phyloP scores from a whole-genome alignment of 257 asterid genomes.

The Nicotiana undulata region DNA sequence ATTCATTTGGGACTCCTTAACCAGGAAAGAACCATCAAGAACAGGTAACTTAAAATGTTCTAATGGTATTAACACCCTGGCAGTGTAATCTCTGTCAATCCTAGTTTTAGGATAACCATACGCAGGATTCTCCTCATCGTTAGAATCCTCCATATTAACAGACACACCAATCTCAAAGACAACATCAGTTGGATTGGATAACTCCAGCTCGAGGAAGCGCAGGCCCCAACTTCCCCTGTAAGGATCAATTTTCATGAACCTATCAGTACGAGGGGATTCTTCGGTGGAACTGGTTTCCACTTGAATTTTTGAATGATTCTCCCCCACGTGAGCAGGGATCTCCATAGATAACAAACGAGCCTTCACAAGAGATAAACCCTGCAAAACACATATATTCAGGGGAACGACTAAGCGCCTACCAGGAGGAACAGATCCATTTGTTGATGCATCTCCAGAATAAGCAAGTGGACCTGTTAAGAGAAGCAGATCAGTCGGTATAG shows the following conservation, averaged over 20 bases:
- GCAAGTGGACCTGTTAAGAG: constrained; percentile 45
- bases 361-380: constrained; percentile 80
- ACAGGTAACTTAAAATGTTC: constrained; percentile 93
- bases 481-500: constrained; percentile 17
- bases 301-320: constrained; percentile 40
- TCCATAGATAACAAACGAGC: constrained; percentile 98
- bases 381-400: constrained; percentile 73
- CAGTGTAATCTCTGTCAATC: constrained; percentile 88
- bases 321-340: constrained; percentile 89
- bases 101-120: constrained; percentile 79
- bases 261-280: constrained; percentile 41
- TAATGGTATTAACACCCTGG: constrained; percentile 88
- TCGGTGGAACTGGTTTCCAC: constrained; percentile 26
- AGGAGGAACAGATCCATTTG: constrained; percentile 46
- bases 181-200: constrained; percentile 91
- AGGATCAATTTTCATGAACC: constrained; percentile 89
- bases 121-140: constrained; percentile 35
- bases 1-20: constrained; percentile 35
- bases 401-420: constrained; percentile 92
- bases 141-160: constrained; percentile 55
- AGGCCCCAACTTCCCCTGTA: constrained; percentile 99
- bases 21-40: constrained; percentile 81
- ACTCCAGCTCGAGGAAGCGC: constrained; percentile 89
- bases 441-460: constrained; percentile 34
- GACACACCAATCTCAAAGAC: constrained; percentile 91